These are phyloP conservation scores for Taphrina populina DNA, from an alignment of 1,139 yeast genomes.

Conservation along the genomic window DNA sequence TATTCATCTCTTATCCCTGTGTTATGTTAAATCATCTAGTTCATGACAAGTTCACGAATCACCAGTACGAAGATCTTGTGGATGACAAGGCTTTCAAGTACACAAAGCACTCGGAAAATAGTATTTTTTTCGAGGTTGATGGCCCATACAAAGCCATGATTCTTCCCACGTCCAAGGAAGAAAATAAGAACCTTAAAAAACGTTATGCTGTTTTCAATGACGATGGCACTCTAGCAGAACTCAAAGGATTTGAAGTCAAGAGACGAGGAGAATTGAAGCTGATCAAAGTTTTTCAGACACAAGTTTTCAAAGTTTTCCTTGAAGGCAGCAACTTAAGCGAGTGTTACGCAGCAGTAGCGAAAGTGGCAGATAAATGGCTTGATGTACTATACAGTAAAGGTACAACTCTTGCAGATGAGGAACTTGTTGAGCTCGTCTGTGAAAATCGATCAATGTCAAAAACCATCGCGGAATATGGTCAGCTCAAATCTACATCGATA, in stretches of 20 bases:
- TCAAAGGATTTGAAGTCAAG: conserved; percentile 94
- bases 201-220: conserved; percentile 95
- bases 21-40: conserved; percentile 94
- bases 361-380: conserved; percentile 92
- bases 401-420: conserved; percentile 85
- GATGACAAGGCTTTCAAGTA: conserved; percentile 70
- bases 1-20: conserved; percentile 86
- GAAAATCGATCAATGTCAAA: conserved; percentile 96
- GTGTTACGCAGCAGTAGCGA: conserved; percentile 87
- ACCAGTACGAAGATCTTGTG: conserved; percentile 84
- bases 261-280: conserved; percentile 94
- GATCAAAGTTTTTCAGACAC: conserved; percentile 92
- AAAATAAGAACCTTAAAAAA: conserved; percentile 93
- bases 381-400: conserved; percentile 91
- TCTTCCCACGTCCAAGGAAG: conserved; percentile 94
- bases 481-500: conserved; percentile 89
- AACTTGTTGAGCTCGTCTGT: conserved; percentile 88
- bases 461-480: conserved; percentile 81
- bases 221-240: conserved; percentile 90
- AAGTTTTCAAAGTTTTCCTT: conserved; percentile 83
- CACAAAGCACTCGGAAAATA: conserved; percentile 79
- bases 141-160: conserved; percentile 99
- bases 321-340: conserved; percentile 75
- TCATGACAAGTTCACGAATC: conserved; percentile 85
- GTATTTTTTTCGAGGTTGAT: conserved; percentile 96